These are phyloP conservation scores for Drechslerella dactyloides DNA, from an alignment of 2,329 filamentous ascomycete genomes.

Conservation along the genomic window DNA sequence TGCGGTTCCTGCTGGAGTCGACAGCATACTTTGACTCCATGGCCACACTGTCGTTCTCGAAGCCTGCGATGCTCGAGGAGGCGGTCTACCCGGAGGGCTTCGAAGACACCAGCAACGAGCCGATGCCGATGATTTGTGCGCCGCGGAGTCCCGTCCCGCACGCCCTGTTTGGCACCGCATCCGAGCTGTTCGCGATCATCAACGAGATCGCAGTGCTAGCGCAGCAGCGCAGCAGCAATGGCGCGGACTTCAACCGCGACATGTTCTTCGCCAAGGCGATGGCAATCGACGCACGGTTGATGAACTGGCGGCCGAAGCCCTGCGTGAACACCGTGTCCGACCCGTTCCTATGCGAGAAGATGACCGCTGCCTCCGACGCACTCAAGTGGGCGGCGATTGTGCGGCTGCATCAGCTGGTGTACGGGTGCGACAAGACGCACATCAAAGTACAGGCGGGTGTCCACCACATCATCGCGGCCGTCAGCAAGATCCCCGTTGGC, in stretches of 20 bases:
- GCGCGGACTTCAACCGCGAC: conserved; percentile 15
- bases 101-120: conserved; percentile 21
- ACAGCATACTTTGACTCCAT: conserved; percentile 51
- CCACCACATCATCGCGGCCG: conserved; percentile 39
- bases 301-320: conserved; percentile 43
- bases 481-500: conserved; percentile 48
- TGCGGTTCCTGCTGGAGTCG: conserved; percentile 50
- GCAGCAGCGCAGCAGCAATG: conserved; percentile 38
- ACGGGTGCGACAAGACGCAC: conserved; percentile 41
- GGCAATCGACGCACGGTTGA: conserved; percentile 45
- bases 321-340: conserved; percentile 36
- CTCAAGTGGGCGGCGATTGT: conserved; percentile 51
- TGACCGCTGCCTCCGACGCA: conserved; percentile 49
- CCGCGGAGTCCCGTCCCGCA: conserved; percentile 43
- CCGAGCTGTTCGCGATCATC: conserved; percentile 50
- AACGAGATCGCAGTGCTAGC: conserved; percentile 50
- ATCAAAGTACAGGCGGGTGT: conserved; percentile 47
- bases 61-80: conserved; percentile 48
- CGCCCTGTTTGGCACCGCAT: conserved; percentile 50
- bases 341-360: conserved; percentile 45
- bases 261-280: conserved; percentile 41
- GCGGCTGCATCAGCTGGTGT: conserved; percentile 49
- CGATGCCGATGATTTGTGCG: conserved; percentile 46
- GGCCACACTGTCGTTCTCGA: conserved; percentile 50
- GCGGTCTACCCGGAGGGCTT: conserved; percentile 47